Evolutionary conservation across 441 rosid species (phyloP).

Genomic region (Populus hybrid): DNA sequence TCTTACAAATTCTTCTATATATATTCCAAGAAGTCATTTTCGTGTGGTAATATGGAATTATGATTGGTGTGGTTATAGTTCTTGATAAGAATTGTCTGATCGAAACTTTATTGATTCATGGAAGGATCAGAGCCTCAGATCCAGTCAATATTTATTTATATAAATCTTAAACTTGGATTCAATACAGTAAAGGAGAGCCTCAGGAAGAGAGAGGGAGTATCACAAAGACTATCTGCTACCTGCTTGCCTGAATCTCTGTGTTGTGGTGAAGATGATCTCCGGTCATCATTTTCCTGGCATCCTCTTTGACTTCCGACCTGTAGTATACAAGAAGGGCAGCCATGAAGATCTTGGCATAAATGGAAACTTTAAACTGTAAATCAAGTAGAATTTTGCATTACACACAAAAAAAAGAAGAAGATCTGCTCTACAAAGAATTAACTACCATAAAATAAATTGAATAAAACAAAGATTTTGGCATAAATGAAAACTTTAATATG

Average conservation of each 20-base stretch:
- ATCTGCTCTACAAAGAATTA: background rate
- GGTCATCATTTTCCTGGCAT: slow-evolving; percentile 19
- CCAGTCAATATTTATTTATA: no score
- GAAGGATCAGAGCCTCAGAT: no score
- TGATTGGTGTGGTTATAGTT: no score
- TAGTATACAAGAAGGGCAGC: background rate
- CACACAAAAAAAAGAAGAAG: background rate
- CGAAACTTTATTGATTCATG: no score
- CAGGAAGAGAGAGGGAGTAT: background rate
- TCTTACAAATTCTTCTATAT: background rate
- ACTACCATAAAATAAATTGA: background rate
- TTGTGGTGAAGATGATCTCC: slow-evolving; percentile 28
- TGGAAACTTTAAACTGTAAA: background rate
- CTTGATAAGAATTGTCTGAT: no score
- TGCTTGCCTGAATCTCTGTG: slow-evolving; percentile 19
- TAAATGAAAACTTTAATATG: no score
- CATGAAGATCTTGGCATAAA: background rate
- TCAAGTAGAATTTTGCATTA: background rate
- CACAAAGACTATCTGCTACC: slow-evolving; percentile 25
- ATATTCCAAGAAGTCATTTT: background rate
- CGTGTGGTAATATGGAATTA: background rate
- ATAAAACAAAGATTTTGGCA: background rate
- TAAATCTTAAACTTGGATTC: no score
- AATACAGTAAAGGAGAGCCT: background rate
- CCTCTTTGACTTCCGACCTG: slow-evolving; percentile 43